Evolutionary conservation across 148 eudicot genomes (phyloP), one percentile per base, ranked within the genome.

Genomic region (Dysphania ambrosioides): DNA sequence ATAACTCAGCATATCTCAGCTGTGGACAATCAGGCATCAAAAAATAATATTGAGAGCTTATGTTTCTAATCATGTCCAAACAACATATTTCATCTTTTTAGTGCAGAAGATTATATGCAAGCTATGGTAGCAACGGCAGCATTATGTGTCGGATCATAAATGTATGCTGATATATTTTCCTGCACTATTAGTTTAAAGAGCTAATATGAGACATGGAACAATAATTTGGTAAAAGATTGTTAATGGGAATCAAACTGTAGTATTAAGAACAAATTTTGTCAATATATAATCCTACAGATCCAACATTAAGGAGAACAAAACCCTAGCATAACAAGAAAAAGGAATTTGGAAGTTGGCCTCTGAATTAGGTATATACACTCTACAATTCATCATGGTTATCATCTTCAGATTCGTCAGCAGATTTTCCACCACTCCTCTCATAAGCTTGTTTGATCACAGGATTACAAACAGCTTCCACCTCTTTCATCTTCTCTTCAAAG

Each of bases 401-500:
- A 19, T 75, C 76, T 1, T 80, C 83, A 29, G 72, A 60, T 7
- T 79, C 74, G 34, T 23, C 74, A 53, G 71, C 30, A 42, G 83
- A 31, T 36, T 60, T 69, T 34, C 79, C 76, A 44, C 86, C 81
- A 63, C 79, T 83, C 71, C 79, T 78, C 79, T 78, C 81, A 64
- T 84, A 87, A 63, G 77, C 86, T 69, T 82, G 73, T 73, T 72
- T 85, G 35, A 87, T 76, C 8, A 85, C 79, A 60, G 88, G 86
- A 32, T 84, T 86, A 75, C 85, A 86, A 6, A 84, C 86, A 21
- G 32, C 75, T 79, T 88, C 92, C 13, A 88, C 78, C 53, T 88
- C 92, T 42, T 86, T 88, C 86, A 84, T 86, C 73, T 82, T 88
- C 80, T 86, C 85, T 8, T 88, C 89, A 73, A 79, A 79, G 26